These are phyloP conservation scores for Asterophora parasitica DNA, from an alignment of 768 basidiomycete species.

Conservation along the genomic window DNA sequence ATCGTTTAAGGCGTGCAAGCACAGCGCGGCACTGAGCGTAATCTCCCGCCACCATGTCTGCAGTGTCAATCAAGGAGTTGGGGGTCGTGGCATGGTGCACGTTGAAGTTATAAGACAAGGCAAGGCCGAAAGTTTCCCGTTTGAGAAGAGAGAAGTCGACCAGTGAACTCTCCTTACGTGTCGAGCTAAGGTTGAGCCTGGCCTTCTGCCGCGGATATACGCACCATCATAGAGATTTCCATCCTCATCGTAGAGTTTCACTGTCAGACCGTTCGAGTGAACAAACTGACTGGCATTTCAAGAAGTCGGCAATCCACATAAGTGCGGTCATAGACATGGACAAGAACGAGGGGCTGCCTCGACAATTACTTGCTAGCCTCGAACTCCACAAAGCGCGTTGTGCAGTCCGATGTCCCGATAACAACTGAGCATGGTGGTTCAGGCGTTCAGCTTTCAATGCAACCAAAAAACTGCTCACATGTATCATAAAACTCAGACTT, in stretches of 20 bases:
- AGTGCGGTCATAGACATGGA: background rate
- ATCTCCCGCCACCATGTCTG: conserved; percentile 17
- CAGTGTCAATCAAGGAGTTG: background rate
- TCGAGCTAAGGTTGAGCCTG: no score
- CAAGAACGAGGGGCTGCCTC: background rate
- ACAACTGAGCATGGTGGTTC: conserved; percentile 11
- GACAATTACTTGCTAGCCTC: conserved; percentile 6
- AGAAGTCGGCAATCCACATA: no score
- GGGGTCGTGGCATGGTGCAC: background rate
- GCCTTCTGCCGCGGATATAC: no score
- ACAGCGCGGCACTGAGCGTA: conserved; percentile 20
- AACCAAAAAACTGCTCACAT: conserved; percentile 17
- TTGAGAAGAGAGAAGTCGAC: background rate
- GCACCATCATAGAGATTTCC: no score
- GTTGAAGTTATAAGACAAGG: background rate
- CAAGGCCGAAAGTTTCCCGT: no score
- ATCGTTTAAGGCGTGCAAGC: conserved; percentile 19
- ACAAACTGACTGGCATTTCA: no score
- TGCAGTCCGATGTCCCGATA: conserved; percentile 20
- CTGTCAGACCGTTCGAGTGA: no score
- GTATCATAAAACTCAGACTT: conserved; percentile 26
- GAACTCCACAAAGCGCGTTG: conserved; percentile 22
- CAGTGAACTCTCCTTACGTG: background rate
- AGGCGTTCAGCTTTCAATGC: background rate
- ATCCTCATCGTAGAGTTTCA: no score